Evolutionary conservation across 305 asterid genomes (phyloP), one percentile per base, ranked within the genome.

Genomic region (Solanum hybrid): DNA sequence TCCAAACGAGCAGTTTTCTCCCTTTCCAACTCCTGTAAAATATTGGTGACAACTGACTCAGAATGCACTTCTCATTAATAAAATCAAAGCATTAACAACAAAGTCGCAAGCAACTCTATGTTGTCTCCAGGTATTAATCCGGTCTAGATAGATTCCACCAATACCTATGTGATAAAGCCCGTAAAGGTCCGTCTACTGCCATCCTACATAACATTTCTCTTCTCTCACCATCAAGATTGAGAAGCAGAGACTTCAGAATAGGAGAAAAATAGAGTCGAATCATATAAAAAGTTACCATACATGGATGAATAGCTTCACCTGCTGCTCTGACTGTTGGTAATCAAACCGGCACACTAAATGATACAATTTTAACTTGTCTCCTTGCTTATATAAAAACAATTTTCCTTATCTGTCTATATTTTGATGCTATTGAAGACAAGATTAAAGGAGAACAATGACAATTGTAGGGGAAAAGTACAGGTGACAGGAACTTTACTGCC

Each of bases 1-100:
- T 96, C 99, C 92, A 93, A 89, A 88, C 95, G 96, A 92, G 98
- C 95, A 87, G 96, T 91, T 92, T 95, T 96, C 93, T 97, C 99
- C 90, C 94, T 92, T 90, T 97, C 98, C 72, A 95, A 90, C 88
- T 95, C 98, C 99, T 97, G 92, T 64, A n/a, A 51, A 84, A 31
- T 72, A 85, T 84, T 85, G 45, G 72, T 32, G 75, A 56, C 75
- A 85, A 56, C 26, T 31, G 87, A 31, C 42, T 85, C 19, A 85
- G 71, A 56, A 32, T 56, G 66, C 35, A 85, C 14, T 84, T 85
- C 32, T 85, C 87, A 4, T 85, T 10, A 85, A 85, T 19, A 85
- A 84, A 84, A 85, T 51, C 14, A 85, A 56, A 51, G 35, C n/a
- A 85, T 22, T 38, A 85, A 85, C 24, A 85, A 10, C 27, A 84